Base-by-base conservation (phyloP, 139 green algal species). In the Ulvella scutata region DNA sequence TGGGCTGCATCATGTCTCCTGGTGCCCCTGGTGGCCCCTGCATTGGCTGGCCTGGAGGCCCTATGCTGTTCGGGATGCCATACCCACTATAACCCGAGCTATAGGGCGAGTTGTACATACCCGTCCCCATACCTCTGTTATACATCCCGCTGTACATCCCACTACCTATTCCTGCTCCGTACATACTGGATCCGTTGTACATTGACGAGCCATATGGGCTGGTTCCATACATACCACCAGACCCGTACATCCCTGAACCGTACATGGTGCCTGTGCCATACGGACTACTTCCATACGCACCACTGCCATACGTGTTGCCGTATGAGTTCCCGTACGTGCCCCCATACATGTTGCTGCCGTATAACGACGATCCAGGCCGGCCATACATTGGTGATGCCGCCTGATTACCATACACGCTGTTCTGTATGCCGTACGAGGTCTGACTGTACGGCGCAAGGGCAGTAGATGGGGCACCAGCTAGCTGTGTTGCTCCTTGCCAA, bases 231-330 rank as follows among this genome's bases (percentile, higher is more conserved):
- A 75, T 80, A 40, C 44, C 62, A 33, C 43, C 29, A 4, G 62
- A 67, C 31, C 74, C 74, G 13, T 77, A 77, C 20, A 28, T 31
- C 2, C 72, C 38, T 17, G 76, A 72, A 61, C 37, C 75, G 28
- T 51, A 37, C 17, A 43, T 38, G 28, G 34, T 43, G 2, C 72
- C 76, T 72, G n/a, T 36, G 29, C 77, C 77, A 75, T 78, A 83
- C 74, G 77, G 80, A 73, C 72, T 60, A 61, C 74, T 75, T 36
- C 80, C 78, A 29, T 76, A 77, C 44, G 74, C 77, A 17, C 78
- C 78, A 21, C 76, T 26, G 26, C 82, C 81, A 62, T 86, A 85
- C 79, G 83, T 82, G 74, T 79, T 74, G 72, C 61, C n/a, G n/a
- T n/a, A n/a, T n/a, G n/a, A n/a, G n/a, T n/a, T n/a, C n/a, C 17